phyloP scores from a whole-genome alignment of 106 monocot species.

The Apostasia ramifera region DNA sequence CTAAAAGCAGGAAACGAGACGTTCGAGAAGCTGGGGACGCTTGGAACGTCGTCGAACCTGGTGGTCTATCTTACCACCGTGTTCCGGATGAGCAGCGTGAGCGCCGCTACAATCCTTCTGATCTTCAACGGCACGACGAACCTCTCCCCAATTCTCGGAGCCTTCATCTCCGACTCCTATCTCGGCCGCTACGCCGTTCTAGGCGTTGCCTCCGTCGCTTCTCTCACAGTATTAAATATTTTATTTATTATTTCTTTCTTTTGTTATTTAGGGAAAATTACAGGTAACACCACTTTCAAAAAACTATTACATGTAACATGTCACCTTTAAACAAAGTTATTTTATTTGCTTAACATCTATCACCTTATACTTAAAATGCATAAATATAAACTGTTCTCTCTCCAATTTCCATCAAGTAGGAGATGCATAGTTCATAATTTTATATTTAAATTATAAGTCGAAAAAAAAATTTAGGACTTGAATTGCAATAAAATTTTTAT shows the following conservation, averaged over 20 bases:
- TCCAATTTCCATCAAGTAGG: too few relatives aligned
- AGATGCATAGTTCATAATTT: too few relatives aligned
- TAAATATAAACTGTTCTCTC: too few relatives aligned
- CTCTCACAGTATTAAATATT: conserved; percentile 33
- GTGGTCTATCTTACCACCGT: conserved; percentile 57
- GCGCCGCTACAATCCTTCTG: conserved; percentile 32
- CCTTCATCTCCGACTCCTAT: conserved; percentile 57
- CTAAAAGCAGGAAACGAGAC: conserved; percentile 51
- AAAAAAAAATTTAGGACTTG: too few relatives aligned
- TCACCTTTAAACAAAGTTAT: too few relatives aligned
- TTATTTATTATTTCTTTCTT: background rate
- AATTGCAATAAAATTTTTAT: too few relatives aligned
- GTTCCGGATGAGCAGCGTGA: conserved; percentile 51
- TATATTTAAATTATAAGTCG: too few relatives aligned
- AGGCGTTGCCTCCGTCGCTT: conserved; percentile 33
- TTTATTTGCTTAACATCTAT: too few relatives aligned
- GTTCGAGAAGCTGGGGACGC: conserved; percentile 64
- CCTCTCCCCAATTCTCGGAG: conserved; percentile 48
- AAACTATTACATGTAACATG: too few relatives aligned
- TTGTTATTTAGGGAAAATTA: background rate
- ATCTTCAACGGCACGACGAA: conserved; percentile 55
- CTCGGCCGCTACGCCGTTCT: conserved; percentile 53
- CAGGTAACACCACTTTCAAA: too few relatives aligned
- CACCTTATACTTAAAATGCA: too few relatives aligned
- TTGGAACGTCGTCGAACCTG: conserved; percentile 47